Evolutionary conservation across 1,284 basidiomycete species (phyloP).

Genomic region (Ceratobasidium sp.): DNA sequence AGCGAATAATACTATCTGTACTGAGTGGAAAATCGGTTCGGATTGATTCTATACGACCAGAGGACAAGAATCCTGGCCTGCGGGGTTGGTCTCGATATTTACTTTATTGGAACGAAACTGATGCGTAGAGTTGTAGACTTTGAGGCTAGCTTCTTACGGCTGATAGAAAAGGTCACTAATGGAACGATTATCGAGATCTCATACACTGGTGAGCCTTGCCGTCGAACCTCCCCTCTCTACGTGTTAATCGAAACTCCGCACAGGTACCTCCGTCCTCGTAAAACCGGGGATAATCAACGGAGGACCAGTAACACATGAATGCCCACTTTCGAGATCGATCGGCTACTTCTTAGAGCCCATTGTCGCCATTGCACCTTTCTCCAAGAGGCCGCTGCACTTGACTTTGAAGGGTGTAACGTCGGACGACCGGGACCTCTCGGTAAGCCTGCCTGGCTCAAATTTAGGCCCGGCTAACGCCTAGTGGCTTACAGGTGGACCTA

Average conservation of each 20-base stretch:
- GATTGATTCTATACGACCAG: constrained; percentile 89
- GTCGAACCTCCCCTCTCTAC: background rate
- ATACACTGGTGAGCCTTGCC: constrained; percentile 79
- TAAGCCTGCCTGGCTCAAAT: constrained; percentile 51
- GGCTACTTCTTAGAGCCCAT: constrained; percentile 96
- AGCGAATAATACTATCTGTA: constrained; percentile 87
- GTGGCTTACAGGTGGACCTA: constrained; percentile 76
- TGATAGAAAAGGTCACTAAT: constrained; percentile 94
- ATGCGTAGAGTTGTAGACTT: constrained; percentile 68
- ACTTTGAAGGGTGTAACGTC: constrained; percentile 92
- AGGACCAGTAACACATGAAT: constrained; percentile 85
- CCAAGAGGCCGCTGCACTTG: constrained; percentile 86
- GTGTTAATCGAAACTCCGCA: background rate
- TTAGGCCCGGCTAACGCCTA: background rate
- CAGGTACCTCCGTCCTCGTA: constrained; percentile 89
- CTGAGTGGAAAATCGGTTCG: constrained; percentile 88
- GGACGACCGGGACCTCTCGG: constrained; percentile 87
- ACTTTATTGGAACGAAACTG: background rate
- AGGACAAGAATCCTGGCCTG: constrained; percentile 94
- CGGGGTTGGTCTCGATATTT: constrained; percentile 65
- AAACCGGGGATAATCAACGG: constrained; percentile 94
- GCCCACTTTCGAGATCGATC: constrained; percentile 84
- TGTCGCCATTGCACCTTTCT: constrained; percentile 90
- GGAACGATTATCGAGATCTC: constrained; percentile 97
- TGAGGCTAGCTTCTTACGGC: constrained; percentile 89